Conservation (phyloP, 1,284 basidiomycete species). For the Ganoderma meredithae region DNA sequence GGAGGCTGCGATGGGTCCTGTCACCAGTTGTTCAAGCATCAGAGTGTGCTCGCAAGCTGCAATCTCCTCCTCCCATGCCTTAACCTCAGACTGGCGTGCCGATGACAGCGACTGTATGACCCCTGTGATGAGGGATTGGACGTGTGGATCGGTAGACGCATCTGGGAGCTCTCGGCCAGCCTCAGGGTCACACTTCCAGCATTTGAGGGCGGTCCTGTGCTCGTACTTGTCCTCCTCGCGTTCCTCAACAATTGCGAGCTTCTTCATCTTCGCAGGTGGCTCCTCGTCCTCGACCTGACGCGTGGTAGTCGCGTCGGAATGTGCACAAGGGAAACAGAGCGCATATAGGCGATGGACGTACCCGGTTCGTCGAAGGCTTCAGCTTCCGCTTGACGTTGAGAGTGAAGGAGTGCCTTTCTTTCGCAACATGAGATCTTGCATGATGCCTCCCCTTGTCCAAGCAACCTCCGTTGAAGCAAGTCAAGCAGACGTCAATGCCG, state of each 20-base stretch:
- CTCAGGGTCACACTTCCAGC: slow-evolving; percentile 75
- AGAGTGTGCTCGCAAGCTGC: slow-evolving; percentile 88
- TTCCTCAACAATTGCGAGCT: slow-evolving; percentile 87
- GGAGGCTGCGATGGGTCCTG: slow-evolving; percentile 59
- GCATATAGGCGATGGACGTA: slow-evolving; percentile 47
- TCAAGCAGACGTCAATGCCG: slow-evolving; percentile 91
- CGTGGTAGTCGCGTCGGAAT: not conserved
- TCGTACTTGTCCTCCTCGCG: slow-evolving; percentile 91
- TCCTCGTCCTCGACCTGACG: slow-evolving; percentile 68
- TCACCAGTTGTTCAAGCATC: slow-evolving; percentile 72
- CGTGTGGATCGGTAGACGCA: slow-evolving; percentile 48
- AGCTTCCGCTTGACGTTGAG: slow-evolving; percentile 84
- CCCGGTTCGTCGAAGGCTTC: slow-evolving; percentile 73
- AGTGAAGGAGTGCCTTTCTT: slow-evolving; percentile 79
- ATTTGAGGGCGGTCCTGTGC: slow-evolving; percentile 71
- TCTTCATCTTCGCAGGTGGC: slow-evolving; percentile 87
- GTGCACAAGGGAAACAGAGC: not conserved
- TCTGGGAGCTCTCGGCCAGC: slow-evolving; percentile 60
- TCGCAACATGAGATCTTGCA: slow-evolving; percentile 73
- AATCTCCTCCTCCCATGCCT: slow-evolving; percentile 98
- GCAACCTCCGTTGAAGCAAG: slow-evolving; percentile 95
- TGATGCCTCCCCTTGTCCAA: slow-evolving; percentile 70
- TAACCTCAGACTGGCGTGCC: slow-evolving; percentile 91
- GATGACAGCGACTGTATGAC: slow-evolving; percentile 89
- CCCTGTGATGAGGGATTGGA: slow-evolving; percentile 67